Conservation (phyloP, 495 filamentous ascomycete genomes). For the Neurospora sp. region DNA sequence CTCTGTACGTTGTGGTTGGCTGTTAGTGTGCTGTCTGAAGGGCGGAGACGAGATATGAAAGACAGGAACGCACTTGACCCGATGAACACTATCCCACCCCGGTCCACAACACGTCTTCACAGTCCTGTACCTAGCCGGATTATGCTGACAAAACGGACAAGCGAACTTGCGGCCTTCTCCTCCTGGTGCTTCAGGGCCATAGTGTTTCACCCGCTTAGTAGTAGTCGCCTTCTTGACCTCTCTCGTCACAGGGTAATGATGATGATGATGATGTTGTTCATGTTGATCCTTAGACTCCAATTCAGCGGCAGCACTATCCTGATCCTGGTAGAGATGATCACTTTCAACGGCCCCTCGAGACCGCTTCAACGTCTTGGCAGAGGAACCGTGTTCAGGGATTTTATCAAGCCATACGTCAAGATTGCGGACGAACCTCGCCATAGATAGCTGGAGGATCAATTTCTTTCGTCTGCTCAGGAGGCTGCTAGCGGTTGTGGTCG, state of each 20-base stretch:
- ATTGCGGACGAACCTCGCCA: conserved; percentile 14
- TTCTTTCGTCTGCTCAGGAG: conserved; percentile 19
- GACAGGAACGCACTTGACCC: conserved; percentile 28
- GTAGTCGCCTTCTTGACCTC: background rate
- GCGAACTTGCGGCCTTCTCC: conserved; percentile 20
- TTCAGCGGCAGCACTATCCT: background rate
- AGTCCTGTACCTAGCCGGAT: conserved; percentile 23
- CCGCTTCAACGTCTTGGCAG: conserved; percentile 4
- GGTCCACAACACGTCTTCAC: conserved; percentile 31
- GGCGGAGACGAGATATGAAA: background rate
- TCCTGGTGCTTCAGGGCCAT: background rate
- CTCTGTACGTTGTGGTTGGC: conserved; percentile 13
- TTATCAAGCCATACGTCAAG: conserved; percentile 20
- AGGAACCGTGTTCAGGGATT: background rate
- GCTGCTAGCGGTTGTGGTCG: conserved; percentile 5
- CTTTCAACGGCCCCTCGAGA: conserved; percentile 3
- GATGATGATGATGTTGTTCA: background rate
- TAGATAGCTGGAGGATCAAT: conserved; percentile 20
- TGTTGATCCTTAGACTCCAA: background rate
- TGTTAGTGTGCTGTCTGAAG: background rate
- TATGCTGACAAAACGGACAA: conserved; percentile 34
- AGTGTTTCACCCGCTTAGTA: conserved; percentile 8
- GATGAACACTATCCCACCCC: conserved; percentile 32
- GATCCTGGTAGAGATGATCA: conserved; percentile 1
- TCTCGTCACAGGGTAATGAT: background rate